Evolutionary conservation across 345 rosid species (phyloP), one percentile per base, ranked within the genome.

Genomic region (Dimocarpus longan): DNA sequence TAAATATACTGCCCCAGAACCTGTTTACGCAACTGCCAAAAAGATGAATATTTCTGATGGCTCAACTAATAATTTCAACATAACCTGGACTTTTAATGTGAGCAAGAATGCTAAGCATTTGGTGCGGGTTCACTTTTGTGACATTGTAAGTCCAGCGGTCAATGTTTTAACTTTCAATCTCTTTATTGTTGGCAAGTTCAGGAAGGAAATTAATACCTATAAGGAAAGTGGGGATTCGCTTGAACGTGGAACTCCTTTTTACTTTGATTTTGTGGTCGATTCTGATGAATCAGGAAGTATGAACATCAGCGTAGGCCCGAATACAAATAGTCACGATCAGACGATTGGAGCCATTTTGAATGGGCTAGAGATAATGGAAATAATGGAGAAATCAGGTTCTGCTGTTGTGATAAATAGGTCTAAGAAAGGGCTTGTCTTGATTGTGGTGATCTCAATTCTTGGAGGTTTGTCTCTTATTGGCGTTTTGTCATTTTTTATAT

Each of bases 41-140:
- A 63, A 18, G 68, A 57, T 86, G 82, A 79, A 13, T 52, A 40
- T 68, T 52, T 43, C 9, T 37, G 16, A 21, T 2, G 37, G 37
- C 43, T 0, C 0, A 10, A 15, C 48, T 7, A 43, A 48, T 21
- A 39, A 3, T 4, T 42, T 83, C 60, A 89, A 88, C 52, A 15
- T 86, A 54, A 88, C 91, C 3, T 91, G 97, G 93, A 10, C 75
- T 37, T 89, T 85, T 37, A 56, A 62, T 16, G 97, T 89, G 42
- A 80, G 76, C 2, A 77, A 28, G 50, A 83, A 91, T 48, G 59
- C 84, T 59, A 74, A 3, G 11, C 83, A 89, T 66, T 84, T 91
- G 22, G 77, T 91, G 72, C 87, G 93, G 81, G 56, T 73, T 75
- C 91, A 93, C 67, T 93, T 93, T 77, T 90, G 89, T 56, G 90